Base-by-base conservation (phyloP, 1,284 basidiomycete genomes). In the Fistulina hepatica region DNA sequence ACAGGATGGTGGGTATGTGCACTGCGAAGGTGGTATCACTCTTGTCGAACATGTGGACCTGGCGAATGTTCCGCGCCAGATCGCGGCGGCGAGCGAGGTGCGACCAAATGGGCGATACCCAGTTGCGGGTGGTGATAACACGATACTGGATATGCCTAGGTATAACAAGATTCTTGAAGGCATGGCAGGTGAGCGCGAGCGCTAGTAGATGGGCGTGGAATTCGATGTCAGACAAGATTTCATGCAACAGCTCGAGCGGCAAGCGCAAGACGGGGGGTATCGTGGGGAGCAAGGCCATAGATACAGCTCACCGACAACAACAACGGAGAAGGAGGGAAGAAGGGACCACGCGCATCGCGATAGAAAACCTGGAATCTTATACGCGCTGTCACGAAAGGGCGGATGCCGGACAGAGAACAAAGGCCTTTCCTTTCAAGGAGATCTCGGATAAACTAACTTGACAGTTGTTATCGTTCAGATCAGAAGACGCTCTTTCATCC, bases 81-180 rank as follows among this genome's bases (percentile, higher is more conserved):
- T 69, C 66, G n/a, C 61, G 51, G 17, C 67, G 59, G 31, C 56
- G 52, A 10, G 67, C 63, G 16, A 72, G 59, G 45, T 71, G 68
- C 1, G 59, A 60, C 67, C 68, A 72, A 44, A 70, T 51, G n/a
- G 51, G 48, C n/a, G 61, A 59, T 28, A 53, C 47, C 7, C 58
- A 53, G 22, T 60, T 53, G 11, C 62, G 56, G n/a, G 63, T 55
- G 23, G 62, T 61, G 40, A 72, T 53, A 39, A 64, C 52, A 27
- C 69, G 62, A 50, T 72, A 71, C 46, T 70, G 57, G 15, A 56
- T 63, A 43, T 72, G 69, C 11, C 59, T 48, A 22, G 69, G 69
- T 30, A 67, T 58, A 28, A 63, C 57, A 27, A 63, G 46, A n/a
- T 45, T 48, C 36, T 53, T 52, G 35, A 57, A 58, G 19, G 54